Base-by-base conservation (phyloP, 139 green algal genomes). In the Helicosporidium sp. region DNA sequence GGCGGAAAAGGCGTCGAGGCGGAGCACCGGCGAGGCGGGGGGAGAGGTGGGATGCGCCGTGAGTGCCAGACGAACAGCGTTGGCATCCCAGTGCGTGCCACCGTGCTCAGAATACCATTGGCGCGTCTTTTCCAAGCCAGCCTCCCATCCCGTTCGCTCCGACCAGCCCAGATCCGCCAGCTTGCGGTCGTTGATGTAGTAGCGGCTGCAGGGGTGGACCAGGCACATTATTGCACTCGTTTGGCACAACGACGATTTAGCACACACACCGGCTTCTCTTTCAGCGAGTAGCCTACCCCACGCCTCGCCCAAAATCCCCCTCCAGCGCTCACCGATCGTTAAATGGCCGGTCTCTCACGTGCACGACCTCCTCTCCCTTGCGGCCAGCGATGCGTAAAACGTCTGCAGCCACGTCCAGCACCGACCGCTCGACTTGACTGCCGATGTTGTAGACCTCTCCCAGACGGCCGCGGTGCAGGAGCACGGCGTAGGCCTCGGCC, bases 381-480 rank as follows among this genome's bases (percentile, higher is more conserved):
- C 83, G 26, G 13, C 74, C 56, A 40, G 87, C 74, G 46, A 59
- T 55, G 16, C 56, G 56, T 22, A 34, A 52, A 22, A 86, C 77
- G 53, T 83, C 70, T 0, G 39, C 23, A 0, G 75, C 79, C 26
- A 97, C 89, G 29, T 94, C 76, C 37, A 78, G 44, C 31, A 97
- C 85, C 13, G 68, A 84, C 19, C 86, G 72, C 75, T 97, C 83
- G 49, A 75, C 74, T 40, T 93, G 69, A 0, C 81, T 94, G 35
- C 89, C 88, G 40, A 98, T 93, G 76, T 97, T 96, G 77, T 99
- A 99, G 3, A 82, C 64, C 60, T 88, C 70, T 1, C 86, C 84
- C 26, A 61, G 23, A 16, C 19, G 17, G 24, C 61, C 69, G 52
- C 77, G 70, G 65, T 87, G 82, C 58, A 96, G 63, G 37, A 96